Percentiles rank a stretch among this genome's conserved stretches.
Conservation (phyloP, 2,329 filamentous ascomycete genomes). For the Fusarium sp. region DNA sequence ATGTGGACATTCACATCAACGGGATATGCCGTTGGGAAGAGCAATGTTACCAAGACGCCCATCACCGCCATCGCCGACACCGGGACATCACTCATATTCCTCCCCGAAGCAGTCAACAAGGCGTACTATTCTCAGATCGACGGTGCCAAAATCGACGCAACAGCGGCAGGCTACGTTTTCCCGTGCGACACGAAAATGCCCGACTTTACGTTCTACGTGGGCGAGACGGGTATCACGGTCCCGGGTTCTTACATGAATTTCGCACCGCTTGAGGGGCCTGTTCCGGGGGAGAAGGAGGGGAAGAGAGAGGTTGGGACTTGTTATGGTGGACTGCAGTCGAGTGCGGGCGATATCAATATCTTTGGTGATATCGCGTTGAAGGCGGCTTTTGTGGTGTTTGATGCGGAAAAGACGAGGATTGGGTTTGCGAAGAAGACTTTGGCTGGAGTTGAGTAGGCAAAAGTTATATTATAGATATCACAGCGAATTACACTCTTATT, state of each 20-base stretch:
- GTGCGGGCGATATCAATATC: conserved; percentile 61
- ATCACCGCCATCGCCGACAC: conserved; percentile 62
- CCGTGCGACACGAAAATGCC: conserved; percentile 57
- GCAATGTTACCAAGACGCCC: conserved; percentile 38
- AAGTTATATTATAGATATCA: not conserved
- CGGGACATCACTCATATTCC: conserved; percentile 72
- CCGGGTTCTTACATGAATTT: conserved; percentile 65
- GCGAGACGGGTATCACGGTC: conserved; percentile 65
- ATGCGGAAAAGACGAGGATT: conserved; percentile 45
- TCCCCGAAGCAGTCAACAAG: conserved; percentile 61
- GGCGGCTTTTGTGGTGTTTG: conserved; percentile 67
- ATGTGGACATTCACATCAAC: conserved; percentile 68
- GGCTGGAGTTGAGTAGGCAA: not conserved
- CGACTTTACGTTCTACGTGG: conserved; percentile 64
- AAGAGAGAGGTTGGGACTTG: conserved; percentile 50
- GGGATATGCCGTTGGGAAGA: conserved; percentile 28
- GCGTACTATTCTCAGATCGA: conserved; percentile 59
- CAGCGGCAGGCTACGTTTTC: conserved; percentile 57
- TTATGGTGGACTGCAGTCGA: conserved; percentile 75
- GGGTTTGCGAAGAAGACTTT: conserved; percentile 36
- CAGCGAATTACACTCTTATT: not conserved
- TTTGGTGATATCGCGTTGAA: conserved; percentile 70
- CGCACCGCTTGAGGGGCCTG: conserved; percentile 48
- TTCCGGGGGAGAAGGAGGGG: not conserved
- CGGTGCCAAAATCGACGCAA: conserved; percentile 52